Evolutionary conservation across 1,284 basidiomycete species (phyloP), one percentile per base, ranked within the genome.

Genomic region (Fistulina hepatica): DNA sequence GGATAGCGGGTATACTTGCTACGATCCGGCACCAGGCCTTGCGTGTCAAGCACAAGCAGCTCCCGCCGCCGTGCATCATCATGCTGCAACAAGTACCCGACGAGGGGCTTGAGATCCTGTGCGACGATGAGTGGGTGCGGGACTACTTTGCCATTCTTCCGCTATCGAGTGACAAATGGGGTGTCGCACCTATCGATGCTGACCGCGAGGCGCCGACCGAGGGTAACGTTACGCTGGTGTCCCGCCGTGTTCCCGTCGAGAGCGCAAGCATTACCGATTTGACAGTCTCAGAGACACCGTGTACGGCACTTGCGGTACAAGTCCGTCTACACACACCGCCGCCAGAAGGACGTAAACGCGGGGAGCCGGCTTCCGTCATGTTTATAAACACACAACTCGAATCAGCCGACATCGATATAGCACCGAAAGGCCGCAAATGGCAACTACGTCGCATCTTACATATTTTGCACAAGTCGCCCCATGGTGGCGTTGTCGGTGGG

Each of bases 311-410:
- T 35, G 59, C 74, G 21, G 69, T 74, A 39, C 75, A 81, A 50
- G 44, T 79, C 33, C 61, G 62, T 44, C 46, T 80, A 21, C 54
- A 56, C 24, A 52, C 64, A 17, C 61, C 64, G 16, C 48, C 57
- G n/a, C 16, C 50, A 52, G 33, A 50, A 56, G 23, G 51, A 60
- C 32, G 64, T 62, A 28, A 61, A 63, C 36, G 58, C 63, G 21
- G 39, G 81, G 44, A 65, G 78, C 28, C 10, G 8, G 10, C 10
- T 31, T 13, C 28, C 28, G 28, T 31, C 13, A 19, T 19, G 21
- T 54, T 83, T 30, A 68, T 71, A 13, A 83, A 81, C 52, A 79
- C 78, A 15, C 80, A 83, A 49, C 59, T 83, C 35, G 80, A 83
- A 56, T 78, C n/a, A n/a, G n/a, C n/a, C n/a, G n/a, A n/a, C n/a